Evolutionary conservation across 768 basidiomycete species (phyloP), one percentile per base, ranked within the genome.

Genomic region (Cytidiella melzeri): DNA sequence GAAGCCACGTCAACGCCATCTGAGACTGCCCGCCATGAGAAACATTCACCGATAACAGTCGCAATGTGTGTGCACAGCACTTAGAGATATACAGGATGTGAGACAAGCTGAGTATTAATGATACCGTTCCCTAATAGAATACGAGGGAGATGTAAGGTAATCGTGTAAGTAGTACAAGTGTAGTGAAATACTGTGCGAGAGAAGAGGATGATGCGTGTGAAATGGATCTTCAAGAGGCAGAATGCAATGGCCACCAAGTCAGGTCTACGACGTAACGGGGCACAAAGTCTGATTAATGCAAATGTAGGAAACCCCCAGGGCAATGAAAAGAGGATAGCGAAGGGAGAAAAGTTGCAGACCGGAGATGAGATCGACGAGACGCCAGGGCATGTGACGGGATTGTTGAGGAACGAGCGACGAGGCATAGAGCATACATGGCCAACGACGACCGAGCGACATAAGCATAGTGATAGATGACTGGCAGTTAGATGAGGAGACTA

Each of bases 271-370:
- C 20, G 40, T 25, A 34, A 1, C 25, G 23, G 30, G 34, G 2
- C 27, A 26, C 36, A 55, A 34, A 47, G 49, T 55, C 54, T 51
- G 49, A 55, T 55, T 55, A 55, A 50, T 51, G 50, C 49, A 45
- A 55, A 55, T 42, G 27, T 20, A 38, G 43, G 25, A 43, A 47
- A 51, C 54, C 50, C 54, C 54, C 50, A 20, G 53, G 53, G 53
- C 47, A 45, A 38, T 18, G 21, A 41, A 43, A 10, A 41, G 40
- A n/a, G n/a, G n/a, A 23, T 23, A 11, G 40, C n/a, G 41, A 44
- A 44, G 41, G 28, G 41, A 45, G 42, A 43, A 19, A 40, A 30
- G 11, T 26, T 25, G 25, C 23, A 13, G 37, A 27, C 30, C 40
- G 42, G 41, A 43, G 15, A 19, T n/a, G 42, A 42, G 26, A 18